A percentile compares a stretch with the other conserved stretches of the same genome.
Conservation (phyloP, 495 filamentous ascomycete genomes). For the Platismatia glauca region DNA sequence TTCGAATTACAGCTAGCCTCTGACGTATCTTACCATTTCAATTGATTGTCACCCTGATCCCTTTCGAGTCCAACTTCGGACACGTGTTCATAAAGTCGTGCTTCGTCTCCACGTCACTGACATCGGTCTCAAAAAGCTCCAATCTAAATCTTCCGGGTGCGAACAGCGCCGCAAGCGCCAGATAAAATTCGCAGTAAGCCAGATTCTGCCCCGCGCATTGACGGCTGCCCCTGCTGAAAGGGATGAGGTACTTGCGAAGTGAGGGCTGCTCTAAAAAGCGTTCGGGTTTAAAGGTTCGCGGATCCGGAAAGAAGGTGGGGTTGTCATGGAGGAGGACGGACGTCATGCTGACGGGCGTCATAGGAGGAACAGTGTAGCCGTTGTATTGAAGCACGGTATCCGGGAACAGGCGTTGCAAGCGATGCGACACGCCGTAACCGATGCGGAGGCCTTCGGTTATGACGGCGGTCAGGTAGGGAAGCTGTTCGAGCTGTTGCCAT, state of each 20-base stretch:
- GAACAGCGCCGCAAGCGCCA: conserved; percentile 19
- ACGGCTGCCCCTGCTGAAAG: conserved; percentile 18
- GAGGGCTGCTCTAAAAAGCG: conserved; percentile 28
- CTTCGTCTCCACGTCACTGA: conserved; percentile 16
- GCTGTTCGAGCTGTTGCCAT: conserved; percentile 34
- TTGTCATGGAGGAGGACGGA: conserved; percentile 29
- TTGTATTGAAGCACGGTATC: conserved; percentile 16
- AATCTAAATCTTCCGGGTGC: conserved; percentile 15
- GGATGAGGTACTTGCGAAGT: conserved; percentile 16
- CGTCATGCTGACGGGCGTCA: conserved; percentile 37
- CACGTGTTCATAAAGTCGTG: conserved; percentile 19
- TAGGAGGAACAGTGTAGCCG: conserved; percentile 10
- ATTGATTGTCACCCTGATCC: conserved; percentile 16
- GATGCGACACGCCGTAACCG: conserved; percentile 27
- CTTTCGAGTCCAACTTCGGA: conserved; percentile 18
- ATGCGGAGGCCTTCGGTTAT: conserved; percentile 32
- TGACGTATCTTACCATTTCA: conserved; percentile 1
- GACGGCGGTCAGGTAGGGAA: conserved; percentile 36
- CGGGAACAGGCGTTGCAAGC: conserved; percentile 28
- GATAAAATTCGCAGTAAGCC: conserved; percentile 21
- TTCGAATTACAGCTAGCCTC: background rate
- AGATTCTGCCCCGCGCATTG: conserved; percentile 21
- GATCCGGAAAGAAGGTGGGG: conserved; percentile 25
- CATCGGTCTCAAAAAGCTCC: conserved; percentile 20
- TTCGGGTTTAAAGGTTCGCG: conserved; percentile 37